These are phyloP conservation scores for Anthostomella pinea DNA, from an alignment of 2,329 filamentous ascomycete genomes.

Conservation along the genomic window DNA sequence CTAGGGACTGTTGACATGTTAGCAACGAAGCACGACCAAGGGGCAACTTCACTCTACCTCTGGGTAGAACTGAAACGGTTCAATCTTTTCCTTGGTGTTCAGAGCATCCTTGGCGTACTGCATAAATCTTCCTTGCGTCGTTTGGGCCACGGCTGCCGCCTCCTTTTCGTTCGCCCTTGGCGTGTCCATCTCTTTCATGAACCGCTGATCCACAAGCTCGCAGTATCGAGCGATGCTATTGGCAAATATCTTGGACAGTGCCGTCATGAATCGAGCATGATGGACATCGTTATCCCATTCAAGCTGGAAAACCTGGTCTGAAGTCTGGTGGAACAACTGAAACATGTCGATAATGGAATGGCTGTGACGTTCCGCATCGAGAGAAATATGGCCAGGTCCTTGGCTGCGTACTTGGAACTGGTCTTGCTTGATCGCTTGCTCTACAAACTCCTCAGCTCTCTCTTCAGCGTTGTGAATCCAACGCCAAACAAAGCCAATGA, in stretches of 20 bases:
- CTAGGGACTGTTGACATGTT: conserved; percentile 67
- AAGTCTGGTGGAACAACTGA: conserved; percentile 86
- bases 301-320: conserved; percentile 80
- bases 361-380: conserved; percentile 85
- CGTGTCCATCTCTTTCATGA: conserved; percentile 89
- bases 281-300: conserved; percentile 93
- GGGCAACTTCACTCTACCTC: conserved; percentile 57
- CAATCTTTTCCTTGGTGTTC: conserved; percentile 86
- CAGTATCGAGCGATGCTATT: conserved; percentile 84
- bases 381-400: conserved; percentile 58
- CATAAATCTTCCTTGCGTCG: conserved; percentile 88
- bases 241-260: conserved; percentile 80
- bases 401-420: conserved; percentile 73
- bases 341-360: conserved; percentile 92
- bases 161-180: conserved; percentile 79
- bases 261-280: conserved; percentile 96
- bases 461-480: conserved; percentile 83
- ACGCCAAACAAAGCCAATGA: conserved; percentile 92
- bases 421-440: conserved; percentile 88
- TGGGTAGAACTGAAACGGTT: conserved; percentile 94
- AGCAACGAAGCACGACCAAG: conserved; percentile 19
- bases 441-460: conserved; percentile 79
- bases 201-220: conserved; percentile 81
- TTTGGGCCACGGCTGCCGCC: conserved; percentile 65
- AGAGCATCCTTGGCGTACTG: conserved; percentile 92